Base-by-base conservation (phyloP, 202 grass and related monocot genomes). In the Eragrostis tef region DNA sequence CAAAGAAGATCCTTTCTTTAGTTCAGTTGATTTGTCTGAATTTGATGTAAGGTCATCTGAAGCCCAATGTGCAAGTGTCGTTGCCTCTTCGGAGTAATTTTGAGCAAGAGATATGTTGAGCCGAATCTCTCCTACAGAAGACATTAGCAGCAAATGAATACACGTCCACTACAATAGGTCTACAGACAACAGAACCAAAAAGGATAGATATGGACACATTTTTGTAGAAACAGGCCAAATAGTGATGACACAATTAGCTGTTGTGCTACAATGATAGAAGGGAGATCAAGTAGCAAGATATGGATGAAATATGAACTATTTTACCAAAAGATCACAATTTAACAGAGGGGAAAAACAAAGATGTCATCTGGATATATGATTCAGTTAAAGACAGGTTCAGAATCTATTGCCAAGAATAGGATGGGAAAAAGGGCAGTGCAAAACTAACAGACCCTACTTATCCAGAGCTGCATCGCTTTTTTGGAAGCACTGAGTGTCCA, bases 21-120 rank as follows among this genome's bases (percentile, higher is more conserved):
- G 70, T 61, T 98, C 96, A 42, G 76, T 46, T 56, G 92, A 93
- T 83, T 88, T 98, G 78, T 99, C 96, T n/a, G 96, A 99, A 78
- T 86, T 90, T 41, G 96, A 95, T 9, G 84, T 51, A n/a, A 93
- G 70, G 46, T 99, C 87, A 31, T 99, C 93, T 15, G 88, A 91
- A 84, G 60, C 52, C 27, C 70, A 84, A 29, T 80, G 90, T 27
- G 74, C 47, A 50, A 77, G 9, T 68, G 64, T 14, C 0, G 67
- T 34, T 39, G 87, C 81, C 77, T 90, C 89, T 64, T 99, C 89
- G 2, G 78, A 64, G 54, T 47, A 59, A 49, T 87, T 93, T 50
- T 91, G 96, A 43, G 85, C 89, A 27, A 99, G 83, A 64, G 74
- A 91, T 50, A 95, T 83, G 3, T 21, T 56, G 13, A 99, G 79